Base-by-base conservation (phyloP, 1,139 yeast genomes). In the Candida sp. region DNA sequence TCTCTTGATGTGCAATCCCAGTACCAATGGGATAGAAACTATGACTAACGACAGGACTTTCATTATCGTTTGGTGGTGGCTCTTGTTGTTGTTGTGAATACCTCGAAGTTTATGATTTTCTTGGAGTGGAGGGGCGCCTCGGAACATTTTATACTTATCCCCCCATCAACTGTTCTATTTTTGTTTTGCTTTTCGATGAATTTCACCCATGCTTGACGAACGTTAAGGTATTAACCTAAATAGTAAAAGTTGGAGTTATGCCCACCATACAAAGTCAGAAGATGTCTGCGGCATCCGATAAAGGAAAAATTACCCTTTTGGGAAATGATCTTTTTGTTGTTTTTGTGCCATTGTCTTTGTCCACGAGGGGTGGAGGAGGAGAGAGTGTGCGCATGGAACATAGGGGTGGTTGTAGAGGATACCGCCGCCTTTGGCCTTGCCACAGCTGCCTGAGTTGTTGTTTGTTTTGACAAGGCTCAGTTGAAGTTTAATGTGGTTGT, bases 1-100 rank as follows among this genome's bases (percentile, higher is more conserved):
- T 12, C 23, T 34, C 30, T 26, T 32, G n/a, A 42, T 42, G 11
- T 32, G 45, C 26, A 42, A 42, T 32, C 45, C 45, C 38, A 32
- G 39, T 3, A 42, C 45, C 4, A 42, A 31, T 42, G 45, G 45
- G 12, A 42, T 42, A 3, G 39, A 32, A 5, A 33, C 4, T 8
- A 33, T 33, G 26, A 42, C n/a, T n/a, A 42, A 25, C n/a, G 38
- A 11, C 23, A n/a, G 23, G 22, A 32, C 25, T 42, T 42, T 42
- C 45, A 42, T 42, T 3, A 17, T 42, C 25, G 12, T 41, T 30
- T 7, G 7, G 5, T 40, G n/a, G 3, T 40, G 7, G 12, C 3
- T 34, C 38, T 17, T 17, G 17, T n/a, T n/a, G n/a, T n/a, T n/a
- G n/a, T 2, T 17, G 17, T 17, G 17, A 17, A 17, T 17, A 17